Conservation (phyloP, 352 stramenopile genomes). For the Globisporangium solare region DNA sequence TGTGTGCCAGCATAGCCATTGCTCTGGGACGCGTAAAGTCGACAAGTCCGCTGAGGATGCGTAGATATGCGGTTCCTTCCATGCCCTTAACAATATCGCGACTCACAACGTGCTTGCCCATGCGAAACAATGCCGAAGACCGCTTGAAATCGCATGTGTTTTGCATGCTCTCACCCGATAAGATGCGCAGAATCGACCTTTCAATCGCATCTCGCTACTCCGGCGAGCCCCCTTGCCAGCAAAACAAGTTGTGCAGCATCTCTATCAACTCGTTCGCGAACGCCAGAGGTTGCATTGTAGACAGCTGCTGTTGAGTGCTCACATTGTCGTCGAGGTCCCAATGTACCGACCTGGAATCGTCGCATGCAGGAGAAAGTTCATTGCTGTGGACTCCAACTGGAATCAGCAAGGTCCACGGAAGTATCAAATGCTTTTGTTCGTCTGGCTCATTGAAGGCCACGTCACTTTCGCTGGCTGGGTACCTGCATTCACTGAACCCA, state of each 20-base stretch:
- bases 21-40: slow-evolving; percentile 36
- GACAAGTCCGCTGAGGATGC: slow-evolving; percentile 26
- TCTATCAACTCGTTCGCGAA: slow-evolving; percentile 11
- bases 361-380: slow-evolving; percentile 16
- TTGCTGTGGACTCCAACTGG: slow-evolving; percentile 26
- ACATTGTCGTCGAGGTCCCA: slow-evolving; percentile 8
- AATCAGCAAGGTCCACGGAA: slow-evolving; percentile 29
- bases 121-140: slow-evolving; percentile 8
- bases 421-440: neutral
- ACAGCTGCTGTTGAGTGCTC: neutral
- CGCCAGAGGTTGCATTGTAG: neutral
- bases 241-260: slow-evolving; percentile 9
- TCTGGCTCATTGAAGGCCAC: neutral
- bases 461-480: slow-evolving; percentile 5
- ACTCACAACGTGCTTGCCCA: slow-evolving; percentile 22
- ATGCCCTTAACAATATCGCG: slow-evolving; percentile 12
- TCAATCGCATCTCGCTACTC: slow-evolving; percentile 12
- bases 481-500: slow-evolving; percentile 34
- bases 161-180: neutral
- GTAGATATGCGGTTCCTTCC: slow-evolving; percentile 28
- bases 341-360: slow-evolving; percentile 2
- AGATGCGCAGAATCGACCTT: neutral
- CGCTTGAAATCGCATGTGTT: neutral
- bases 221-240: neutral
- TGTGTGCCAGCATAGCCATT: slow-evolving; percentile 24